Evolutionary conservation across 768 basidiomycete species (phyloP).

Genomic region (Pulveroboletus sp.): DNA sequence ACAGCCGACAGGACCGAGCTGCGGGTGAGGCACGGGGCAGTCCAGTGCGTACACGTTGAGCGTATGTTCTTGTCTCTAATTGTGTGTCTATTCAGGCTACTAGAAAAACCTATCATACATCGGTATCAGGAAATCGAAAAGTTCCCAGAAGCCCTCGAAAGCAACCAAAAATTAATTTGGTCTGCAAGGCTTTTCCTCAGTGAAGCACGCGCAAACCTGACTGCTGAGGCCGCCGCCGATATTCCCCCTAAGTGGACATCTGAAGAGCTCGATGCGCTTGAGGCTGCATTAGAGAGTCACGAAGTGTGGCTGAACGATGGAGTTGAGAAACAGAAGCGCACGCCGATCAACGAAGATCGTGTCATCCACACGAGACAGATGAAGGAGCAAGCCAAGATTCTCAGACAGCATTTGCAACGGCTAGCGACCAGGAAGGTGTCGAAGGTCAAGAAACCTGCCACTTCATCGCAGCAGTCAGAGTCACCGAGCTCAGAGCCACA

Average conservation of each 20-base stretch:
- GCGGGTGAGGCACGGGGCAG: conserved; percentile 64
- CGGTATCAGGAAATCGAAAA: conserved; percentile 87
- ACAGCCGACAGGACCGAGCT: conserved; percentile 72
- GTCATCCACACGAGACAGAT: conserved; percentile 84
- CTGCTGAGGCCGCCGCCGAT: conserved; percentile 53
- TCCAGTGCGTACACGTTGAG: conserved; percentile 61
- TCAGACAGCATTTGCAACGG: conserved; percentile 71
- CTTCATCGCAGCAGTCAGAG: conserved; percentile 17
- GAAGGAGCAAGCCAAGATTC: conserved; percentile 71
- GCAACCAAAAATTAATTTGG: conserved; percentile 85
- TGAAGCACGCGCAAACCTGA: conserved; percentile 73
- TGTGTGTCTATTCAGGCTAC: conserved; percentile 39
- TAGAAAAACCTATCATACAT: conserved; percentile 79
- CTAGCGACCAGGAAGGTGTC: conserved; percentile 65
- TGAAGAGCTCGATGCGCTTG: conserved; percentile 79
- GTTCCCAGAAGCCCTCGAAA: conserved; percentile 79
- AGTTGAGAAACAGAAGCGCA: conserved; percentile 77
- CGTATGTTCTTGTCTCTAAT: conserved; percentile 1
- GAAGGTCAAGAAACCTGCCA: conserved; percentile 47
- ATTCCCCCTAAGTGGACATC: conserved; percentile 76
- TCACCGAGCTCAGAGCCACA: conserved; percentile 13
- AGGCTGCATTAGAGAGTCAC: conserved; percentile 71
- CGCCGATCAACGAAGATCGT: conserved; percentile 74
- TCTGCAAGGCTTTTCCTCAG: conserved; percentile 79
- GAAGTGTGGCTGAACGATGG: conserved; percentile 79